Evolutionary conservation across 208 protist species (phyloP), one percentile per base, ranked within the genome.

Genomic region (Crithidia sp.): DNA sequence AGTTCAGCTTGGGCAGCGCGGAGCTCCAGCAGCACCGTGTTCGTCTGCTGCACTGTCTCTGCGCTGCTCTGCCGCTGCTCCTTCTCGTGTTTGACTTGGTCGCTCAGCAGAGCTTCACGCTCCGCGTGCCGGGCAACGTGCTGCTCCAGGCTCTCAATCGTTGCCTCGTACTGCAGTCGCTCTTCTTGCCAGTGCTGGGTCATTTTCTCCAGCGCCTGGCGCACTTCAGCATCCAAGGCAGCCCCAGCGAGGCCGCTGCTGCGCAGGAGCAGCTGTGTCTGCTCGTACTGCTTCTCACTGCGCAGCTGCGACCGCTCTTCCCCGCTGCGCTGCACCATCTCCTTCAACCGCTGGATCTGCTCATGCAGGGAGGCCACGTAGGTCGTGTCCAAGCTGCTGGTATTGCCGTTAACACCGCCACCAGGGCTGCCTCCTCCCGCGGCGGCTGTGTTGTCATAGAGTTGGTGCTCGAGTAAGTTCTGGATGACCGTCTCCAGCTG

Each of bases 311-410:
- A 74, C 16, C 67, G 68, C 67, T 81, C 79, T 61, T 83, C 79
- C 0, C 50, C 72, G 63, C 55, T 81, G 28, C 67, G 74, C 41
- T 55, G 41, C 63, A 87, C 47, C 61, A 82, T 74, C 56, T 84
- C 78, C 45, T 76, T 74, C 43, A 87, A 63, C 9, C 70, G 74
- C 59, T 64, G 49, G 55, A 71, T 72, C 52, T 87, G 83, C 70
- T 84, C 78, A 2, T 64, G 71, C 37, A 87, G 68, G 5, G 83
- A 77, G 5, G 65, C 61, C 7, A 82, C 37, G 59, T 82, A 87
- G 7, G 60, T 74, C 28, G 60, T 44, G 57, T 82, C 71, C 8
- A 71, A 44, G 3, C 41, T 5, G 6, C 5, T 40, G 41, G n/a
- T 41, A 0, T 10, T 0, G 3, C 41, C 0, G 6, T 4, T 40